These are phyloP conservation scores for Apium graveolens DNA, from an alignment of 129 eudicot species.

Conservation along the genomic window DNA sequence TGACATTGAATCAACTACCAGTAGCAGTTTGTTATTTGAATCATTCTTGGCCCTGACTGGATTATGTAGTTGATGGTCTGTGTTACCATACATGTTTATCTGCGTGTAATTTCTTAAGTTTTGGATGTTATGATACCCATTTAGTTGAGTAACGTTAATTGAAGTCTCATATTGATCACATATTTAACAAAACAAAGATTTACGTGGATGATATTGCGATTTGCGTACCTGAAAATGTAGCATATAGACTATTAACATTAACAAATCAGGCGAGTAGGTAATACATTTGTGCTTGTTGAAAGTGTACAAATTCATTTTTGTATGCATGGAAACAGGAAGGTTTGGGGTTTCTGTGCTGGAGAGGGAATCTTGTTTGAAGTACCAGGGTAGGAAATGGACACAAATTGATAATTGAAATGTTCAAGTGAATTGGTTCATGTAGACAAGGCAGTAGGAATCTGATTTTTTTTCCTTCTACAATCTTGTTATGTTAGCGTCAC, in stretches of 20 bases:
- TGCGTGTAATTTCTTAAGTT: not conserved
- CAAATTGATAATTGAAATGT: too few relatives aligned
- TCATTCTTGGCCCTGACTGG: not conserved
- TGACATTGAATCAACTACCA: not conserved
- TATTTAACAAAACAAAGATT: too few relatives aligned
- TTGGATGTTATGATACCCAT: not conserved
- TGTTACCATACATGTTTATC: not conserved
- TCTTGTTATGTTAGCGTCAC: not conserved
- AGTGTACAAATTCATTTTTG: not conserved
- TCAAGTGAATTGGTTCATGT: too few relatives aligned
- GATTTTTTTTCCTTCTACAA: not conserved
- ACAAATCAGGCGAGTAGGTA: too few relatives aligned
- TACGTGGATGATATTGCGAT: too few relatives aligned
- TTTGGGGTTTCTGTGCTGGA: not conserved
- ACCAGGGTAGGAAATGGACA: not conserved
- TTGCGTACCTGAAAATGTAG: too few relatives aligned
- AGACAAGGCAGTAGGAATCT: too few relatives aligned
- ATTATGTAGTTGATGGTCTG: not conserved
- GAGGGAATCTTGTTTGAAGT: not conserved
- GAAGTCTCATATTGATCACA: not conserved
- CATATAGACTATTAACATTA: too few relatives aligned
- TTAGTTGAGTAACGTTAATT: not conserved
- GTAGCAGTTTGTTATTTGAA: slow-evolving; percentile 4
- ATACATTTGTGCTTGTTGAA: not conserved
- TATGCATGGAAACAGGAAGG: not conserved